phyloP scores from a whole-genome alignment of 495 filamentous ascomycete species.

The Durotheca rogersii region DNA sequence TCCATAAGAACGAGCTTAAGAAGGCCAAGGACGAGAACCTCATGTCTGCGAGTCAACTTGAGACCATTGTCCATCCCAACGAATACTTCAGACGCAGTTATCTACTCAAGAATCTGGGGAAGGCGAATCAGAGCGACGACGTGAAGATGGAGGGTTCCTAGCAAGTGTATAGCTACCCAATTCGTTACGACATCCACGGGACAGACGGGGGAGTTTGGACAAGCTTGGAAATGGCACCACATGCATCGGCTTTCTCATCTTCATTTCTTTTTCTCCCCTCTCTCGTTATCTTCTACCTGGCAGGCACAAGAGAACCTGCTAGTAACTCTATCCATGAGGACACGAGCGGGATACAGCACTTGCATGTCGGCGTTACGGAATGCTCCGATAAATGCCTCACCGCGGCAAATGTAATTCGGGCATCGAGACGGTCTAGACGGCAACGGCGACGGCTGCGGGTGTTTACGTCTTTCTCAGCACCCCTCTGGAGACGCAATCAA shows the following conservation, averaged over 20 bases:
- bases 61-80: conserved; percentile 97
- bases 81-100: conserved; percentile 96
- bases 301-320: too few relatives aligned
- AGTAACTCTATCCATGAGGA: not conserved
- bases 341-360: not conserved
- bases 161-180: not conserved
- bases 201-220: not conserved
- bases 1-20: conserved; percentile 84
- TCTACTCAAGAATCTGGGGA: conserved; percentile 72
- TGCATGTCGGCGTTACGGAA: not conserved
- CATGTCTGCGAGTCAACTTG: conserved; percentile 77
- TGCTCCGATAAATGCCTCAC: not conserved
- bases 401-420: not conserved
- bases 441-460: not conserved
- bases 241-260: too few relatives aligned
- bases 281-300: too few relatives aligned
- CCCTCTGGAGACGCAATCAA: too few relatives aligned
- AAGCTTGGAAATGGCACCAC: too few relatives aligned
- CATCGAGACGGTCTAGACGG: not conserved
- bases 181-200: not conserved
- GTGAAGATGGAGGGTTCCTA: conserved; percentile 52
- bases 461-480: not conserved
- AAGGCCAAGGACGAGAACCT: conserved; percentile 79
- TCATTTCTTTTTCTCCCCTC: too few relatives aligned
- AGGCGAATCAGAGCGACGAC: conserved; percentile 38